Evolutionary conservation across 768 basidiomycete genomes (phyloP), one percentile per base, ranked within the genome.

Genomic region (Vararia minispora): DNA sequence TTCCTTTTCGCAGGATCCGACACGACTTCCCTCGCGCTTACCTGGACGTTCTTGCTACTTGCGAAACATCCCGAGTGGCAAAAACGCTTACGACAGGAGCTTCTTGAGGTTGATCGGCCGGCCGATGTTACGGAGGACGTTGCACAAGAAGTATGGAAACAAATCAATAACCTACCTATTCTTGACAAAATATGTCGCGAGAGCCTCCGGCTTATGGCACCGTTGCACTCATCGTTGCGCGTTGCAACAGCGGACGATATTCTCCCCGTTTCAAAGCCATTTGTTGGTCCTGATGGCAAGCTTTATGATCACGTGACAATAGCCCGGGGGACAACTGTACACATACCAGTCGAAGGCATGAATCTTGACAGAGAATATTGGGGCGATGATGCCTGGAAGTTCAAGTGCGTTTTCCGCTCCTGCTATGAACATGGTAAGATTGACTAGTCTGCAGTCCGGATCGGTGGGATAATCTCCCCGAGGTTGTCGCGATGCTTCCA

Each of bases 1-100:
- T 83, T 91, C 56, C 74, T 89, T 67, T 87, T 88, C 54, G 86
- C 82, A 17, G 89, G 89, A 4, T 85, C 89, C 10, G 86, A 90
- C 50, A 86, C 87, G 1, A 80, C 80, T 8, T 81, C 82, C 4
- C 72, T 89, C 18, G 70, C 79, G 6, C 59, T 91, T 26, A 84
- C 84, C 0, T 92, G 89, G 89, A 77, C 78, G 2, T 56, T 92
- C 21, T 64, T 76, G 40, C 61, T 82, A n/a, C 71, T 92, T 25
- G 74, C 86, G 0, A 64, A 70, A 46, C 59, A 84, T 52, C 76
- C 77, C 0, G 64, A 65, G 1, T 52, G 77, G 9, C 90, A 94
- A 57, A 62, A 63, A 30, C 74, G 73, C 18, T 68, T 94, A 4
- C 78, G 86, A 13, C 53, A 65, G 1, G 89, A 94, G 50, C 59